Base-by-base conservation (phyloP, 2,329 filamentous ascomycete species). In the Aspergillus glaucus region DNA sequence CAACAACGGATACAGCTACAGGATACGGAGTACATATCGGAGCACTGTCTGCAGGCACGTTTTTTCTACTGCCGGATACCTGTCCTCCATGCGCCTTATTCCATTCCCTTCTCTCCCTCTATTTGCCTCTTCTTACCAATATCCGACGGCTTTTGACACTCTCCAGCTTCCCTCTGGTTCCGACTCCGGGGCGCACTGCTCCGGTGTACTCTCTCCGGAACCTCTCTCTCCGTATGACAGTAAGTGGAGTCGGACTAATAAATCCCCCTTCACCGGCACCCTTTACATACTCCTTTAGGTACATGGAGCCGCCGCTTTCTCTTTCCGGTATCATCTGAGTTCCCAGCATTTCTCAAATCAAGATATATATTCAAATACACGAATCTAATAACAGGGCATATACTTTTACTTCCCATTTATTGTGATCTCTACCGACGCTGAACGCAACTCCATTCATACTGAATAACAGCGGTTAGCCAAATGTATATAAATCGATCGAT, bases 401-500 rank as follows among this genome's bases (percentile, higher is more conserved):
- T 36, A 36, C 34, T 36, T 36, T 17, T 36, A 30, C 26, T 4
- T 30, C 10, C 10, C 4, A 10, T 36, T 36, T 6, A 7, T 36
- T 36, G 14, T 36, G 22, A 7, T 3, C 3, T 42, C 63, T 59
- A 74, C 53, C 72, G 73, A 26, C 75, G 69, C 53, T 77, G 75
- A 40, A 80, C 73, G 55, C 78, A 80, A 57, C 78, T 75, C 78
- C 78, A 80, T 64, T 80, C 77, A 57, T 79, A 79, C 77, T 80
- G 59, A 26, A 15, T 26, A 26, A 26, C 15, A 32, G 14, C 39
- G 12, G 48, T 66, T 53, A 63, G 63, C 46, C 34, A 30, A 28
- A 15, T 30, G 44, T 15, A 21, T 14, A 42, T 22, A 48, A 45
- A 45, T 7, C 21, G 14, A 44, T 24, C 7, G 1, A 19, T 6